Percentiles rank a stretch among this genome's conserved stretches.
phyloP scores from a whole-genome alignment of 257 asterid species.

The Mitragyna speciosa region DNA sequence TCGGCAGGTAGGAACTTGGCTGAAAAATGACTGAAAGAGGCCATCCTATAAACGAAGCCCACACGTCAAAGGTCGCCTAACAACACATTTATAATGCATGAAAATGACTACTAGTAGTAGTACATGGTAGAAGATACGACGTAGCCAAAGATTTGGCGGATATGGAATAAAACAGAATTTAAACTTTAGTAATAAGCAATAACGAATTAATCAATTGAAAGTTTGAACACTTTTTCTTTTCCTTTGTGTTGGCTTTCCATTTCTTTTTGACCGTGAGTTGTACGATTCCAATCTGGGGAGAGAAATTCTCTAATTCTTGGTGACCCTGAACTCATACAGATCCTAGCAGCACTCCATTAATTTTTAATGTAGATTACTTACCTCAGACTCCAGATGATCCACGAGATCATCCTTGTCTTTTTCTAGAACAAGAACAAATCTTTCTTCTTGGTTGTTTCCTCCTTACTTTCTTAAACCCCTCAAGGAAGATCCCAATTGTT shows the following conservation, averaged over 20 bases:
- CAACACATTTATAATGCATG: not conserved
- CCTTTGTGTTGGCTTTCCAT: not conserved
- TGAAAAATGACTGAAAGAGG: not conserved
- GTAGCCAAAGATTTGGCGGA: not conserved
- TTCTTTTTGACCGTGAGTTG: slow-evolving; percentile 4
- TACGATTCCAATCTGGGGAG: not conserved
- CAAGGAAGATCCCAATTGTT: not conserved
- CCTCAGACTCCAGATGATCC: not conserved
- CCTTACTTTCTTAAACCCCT: not conserved
- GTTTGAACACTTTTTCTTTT: slow-evolving; percentile 10
- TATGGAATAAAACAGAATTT: not conserved
- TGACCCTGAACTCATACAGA: not conserved
- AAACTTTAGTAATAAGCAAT: not conserved
- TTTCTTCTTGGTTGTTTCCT: not conserved
- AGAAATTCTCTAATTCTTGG: not conserved
- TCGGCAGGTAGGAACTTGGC: not conserved
- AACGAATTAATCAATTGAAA: not conserved
- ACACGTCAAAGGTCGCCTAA: slow-evolving; percentile 1
- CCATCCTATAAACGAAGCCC: not conserved
- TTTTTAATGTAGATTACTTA: not conserved
- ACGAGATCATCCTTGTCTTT: not conserved
- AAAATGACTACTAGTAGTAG: not conserved
- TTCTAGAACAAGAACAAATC: slow-evolving; percentile 4
- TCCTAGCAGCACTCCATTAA: not conserved
- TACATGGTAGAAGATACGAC: not conserved